A percentile compares a stretch with the other conserved stretches of the same genome.
Evolutionary conservation across 306 rosid genomes (phyloP).

Genomic region (Quercus wislizeni): DNA sequence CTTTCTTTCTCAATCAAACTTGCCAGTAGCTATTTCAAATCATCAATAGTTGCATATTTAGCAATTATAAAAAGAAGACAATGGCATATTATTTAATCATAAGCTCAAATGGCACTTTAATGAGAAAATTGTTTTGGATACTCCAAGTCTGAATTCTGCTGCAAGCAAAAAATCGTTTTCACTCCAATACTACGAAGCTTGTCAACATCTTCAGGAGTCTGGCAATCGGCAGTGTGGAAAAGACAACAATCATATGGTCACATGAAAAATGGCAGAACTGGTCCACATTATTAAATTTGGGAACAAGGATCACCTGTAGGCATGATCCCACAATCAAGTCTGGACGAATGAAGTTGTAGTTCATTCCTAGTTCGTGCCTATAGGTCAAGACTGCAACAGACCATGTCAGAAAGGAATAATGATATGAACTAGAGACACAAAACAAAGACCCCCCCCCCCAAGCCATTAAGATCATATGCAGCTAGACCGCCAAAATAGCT

Average conservation of each 20-base stretch:
- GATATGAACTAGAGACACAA: slow-evolving; percentile 8
- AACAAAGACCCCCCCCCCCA: not conserved
- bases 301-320: slow-evolving; percentile 65
- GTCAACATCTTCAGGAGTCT: slow-evolving; percentile 91
- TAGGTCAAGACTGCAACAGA: slow-evolving; percentile 77
- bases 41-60: not conserved
- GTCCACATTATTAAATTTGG: not conserved
- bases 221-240: slow-evolving; percentile 16
- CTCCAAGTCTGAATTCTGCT: slow-evolving; percentile 87
- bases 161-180: slow-evolving; percentile 92
- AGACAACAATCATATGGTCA: slow-evolving; percentile 18
- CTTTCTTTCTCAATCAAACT: slow-evolving; percentile 19
- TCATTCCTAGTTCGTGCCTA: slow-evolving; percentile 92
- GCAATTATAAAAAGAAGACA: not conserved
- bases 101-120: slow-evolving; percentile 13
- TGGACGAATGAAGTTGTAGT: slow-evolving; percentile 81
- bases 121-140: slow-evolving; percentile 49
- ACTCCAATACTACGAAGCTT: slow-evolving; percentile 86
- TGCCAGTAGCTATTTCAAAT: slow-evolving; percentile 13
- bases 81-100: not conserved
- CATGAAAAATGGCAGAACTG: slow-evolving; percentile 15
- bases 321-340: slow-evolving; percentile 98
- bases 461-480: not conserved
- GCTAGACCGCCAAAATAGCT: slow-evolving; percentile 8
- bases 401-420: slow-evolving; percentile 23